A percentile compares a stretch with the other conserved stretches of the same genome.
phyloP scores from a whole-genome alignment of 1,284 basidiomycete genomes.

The Leccinum griseonigrum region DNA sequence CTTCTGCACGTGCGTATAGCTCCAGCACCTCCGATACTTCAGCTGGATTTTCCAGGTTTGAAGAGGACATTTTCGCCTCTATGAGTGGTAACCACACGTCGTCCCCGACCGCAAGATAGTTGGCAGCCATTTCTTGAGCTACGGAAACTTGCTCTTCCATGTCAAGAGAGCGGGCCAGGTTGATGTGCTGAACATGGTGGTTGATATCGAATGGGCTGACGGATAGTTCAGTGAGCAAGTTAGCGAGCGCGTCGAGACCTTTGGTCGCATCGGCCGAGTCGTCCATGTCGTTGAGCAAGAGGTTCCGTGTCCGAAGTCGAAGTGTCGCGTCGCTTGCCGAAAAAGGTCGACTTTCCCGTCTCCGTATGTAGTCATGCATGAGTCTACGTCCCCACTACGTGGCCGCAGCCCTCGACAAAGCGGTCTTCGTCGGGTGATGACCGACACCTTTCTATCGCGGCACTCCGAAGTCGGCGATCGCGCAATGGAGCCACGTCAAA shows the following conservation, averaged over 20 bases:
- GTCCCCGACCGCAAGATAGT: conserved; percentile 61
- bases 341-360: neutral
- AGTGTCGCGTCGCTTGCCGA: neutral
- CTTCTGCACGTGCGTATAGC: conserved; percentile 69
- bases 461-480: neutral
- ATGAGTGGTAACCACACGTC: conserved; percentile 67
- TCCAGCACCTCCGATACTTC: conserved; percentile 57
- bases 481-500: neutral
- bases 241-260: conserved; percentile 57
- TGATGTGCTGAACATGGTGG: conserved; percentile 64
- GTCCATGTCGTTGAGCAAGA: conserved; percentile 13
- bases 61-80: conserved; percentile 46
- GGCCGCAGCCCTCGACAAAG: neutral
- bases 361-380: too few relatives aligned
- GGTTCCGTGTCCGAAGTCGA: neutral
- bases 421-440: neutral
- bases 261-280: conserved; percentile 36
- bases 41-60: conserved; percentile 48
- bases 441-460: neutral
- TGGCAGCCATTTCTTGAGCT: conserved; percentile 67
- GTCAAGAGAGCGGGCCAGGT: conserved; percentile 50
- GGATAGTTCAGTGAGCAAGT: conserved; percentile 54
- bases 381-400: neutral
- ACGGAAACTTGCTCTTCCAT: conserved; percentile 47
- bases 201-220: conserved; percentile 58